These are phyloP conservation scores for Posidonia oceanica DNA, from an alignment of 116 monocot genomes.

Conservation along the genomic window DNA sequence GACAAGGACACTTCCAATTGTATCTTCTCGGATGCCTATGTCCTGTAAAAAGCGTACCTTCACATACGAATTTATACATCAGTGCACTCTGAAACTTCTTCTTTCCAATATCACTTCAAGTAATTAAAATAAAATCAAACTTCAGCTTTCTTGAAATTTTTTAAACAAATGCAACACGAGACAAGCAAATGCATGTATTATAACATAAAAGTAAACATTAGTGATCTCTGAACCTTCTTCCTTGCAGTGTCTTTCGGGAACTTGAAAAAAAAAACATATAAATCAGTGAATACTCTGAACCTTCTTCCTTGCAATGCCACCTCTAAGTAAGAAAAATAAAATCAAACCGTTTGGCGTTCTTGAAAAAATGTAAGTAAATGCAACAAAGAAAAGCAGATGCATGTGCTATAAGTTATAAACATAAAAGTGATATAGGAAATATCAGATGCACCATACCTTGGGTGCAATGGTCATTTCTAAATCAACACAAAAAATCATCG, in stretches of 20 bases:
- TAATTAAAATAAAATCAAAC: neutral
- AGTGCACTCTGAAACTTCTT: neutral
- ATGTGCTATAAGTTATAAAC: neutral
- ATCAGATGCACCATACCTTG: constrained; percentile 34
- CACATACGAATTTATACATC: constrained; percentile 4
- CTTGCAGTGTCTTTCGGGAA: too few relatives aligned
- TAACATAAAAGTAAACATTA: too few relatives aligned
- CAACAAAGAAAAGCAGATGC: too few relatives aligned
- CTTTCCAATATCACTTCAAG: neutral
- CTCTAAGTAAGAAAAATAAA: too few relatives aligned
- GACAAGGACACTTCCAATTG: constrained; percentile 57
- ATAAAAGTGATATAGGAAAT: neutral
- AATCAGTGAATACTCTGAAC: too few relatives aligned
- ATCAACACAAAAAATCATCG: constrained; percentile 87
- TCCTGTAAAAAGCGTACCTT: constrained; percentile 90
- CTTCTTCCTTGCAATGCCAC: too few relatives aligned
- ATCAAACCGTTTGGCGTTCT: too few relatives aligned
- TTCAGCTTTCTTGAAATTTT: neutral
- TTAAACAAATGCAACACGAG: too few relatives aligned
- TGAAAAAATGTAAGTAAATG: too few relatives aligned
- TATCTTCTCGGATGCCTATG: constrained; percentile 72
- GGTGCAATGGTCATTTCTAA: constrained; percentile 80
- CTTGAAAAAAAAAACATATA: too few relatives aligned
- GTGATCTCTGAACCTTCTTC: too few relatives aligned
- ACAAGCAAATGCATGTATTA: too few relatives aligned